phyloP scores from a whole-genome alignment of 2,329 filamentous ascomycete species.

The Periconia sp. region DNA sequence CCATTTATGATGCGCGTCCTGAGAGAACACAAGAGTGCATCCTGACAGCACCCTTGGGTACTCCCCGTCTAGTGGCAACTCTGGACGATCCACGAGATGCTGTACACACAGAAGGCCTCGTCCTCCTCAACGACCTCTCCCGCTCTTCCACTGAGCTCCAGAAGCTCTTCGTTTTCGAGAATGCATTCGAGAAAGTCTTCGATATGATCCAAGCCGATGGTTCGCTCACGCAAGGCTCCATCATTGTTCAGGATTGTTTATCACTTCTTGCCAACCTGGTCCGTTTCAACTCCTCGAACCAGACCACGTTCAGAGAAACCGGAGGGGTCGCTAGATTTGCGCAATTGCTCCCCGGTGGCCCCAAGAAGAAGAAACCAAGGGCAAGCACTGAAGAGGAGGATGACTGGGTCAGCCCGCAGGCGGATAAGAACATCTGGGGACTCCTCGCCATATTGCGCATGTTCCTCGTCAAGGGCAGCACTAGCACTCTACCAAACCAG shows the following conservation, averaged over 20 bases:
- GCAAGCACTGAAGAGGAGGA: constrained; percentile 62
- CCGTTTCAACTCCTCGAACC: constrained; percentile 84
- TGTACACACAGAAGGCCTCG: constrained; percentile 78
- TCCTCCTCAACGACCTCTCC: constrained; percentile 86
- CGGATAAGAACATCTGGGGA: constrained; percentile 89
- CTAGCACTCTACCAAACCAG: constrained; percentile 82
- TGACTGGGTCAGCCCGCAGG: constrained; percentile 74
- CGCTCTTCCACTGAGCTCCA: constrained; percentile 85
- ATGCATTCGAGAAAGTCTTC: constrained; percentile 87
- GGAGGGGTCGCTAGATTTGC: constrained; percentile 75
- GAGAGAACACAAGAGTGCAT: constrained; percentile 95
- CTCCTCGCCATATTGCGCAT: constrained; percentile 82
- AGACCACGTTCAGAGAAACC: constrained; percentile 89
- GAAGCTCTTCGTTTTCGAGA: constrained; percentile 93
- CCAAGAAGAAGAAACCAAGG: constrained; percentile 57
- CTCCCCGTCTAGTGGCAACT: constrained; percentile 79
- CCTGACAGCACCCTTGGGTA: constrained; percentile 82
- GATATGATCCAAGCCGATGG: constrained; percentile 80
- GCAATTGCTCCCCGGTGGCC: constrained; percentile 65
- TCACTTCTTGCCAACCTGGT: constrained; percentile 89
- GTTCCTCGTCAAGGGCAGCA: constrained; percentile 79
- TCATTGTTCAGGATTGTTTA: constrained; percentile 88
- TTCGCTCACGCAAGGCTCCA: constrained; percentile 76
- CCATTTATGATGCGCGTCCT: constrained; percentile 80
- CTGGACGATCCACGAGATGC: constrained; percentile 86